These are phyloP conservation scores for Limonium bicolor DNA, from an alignment of 148 eudicot genomes.

Conservation along the genomic window DNA sequence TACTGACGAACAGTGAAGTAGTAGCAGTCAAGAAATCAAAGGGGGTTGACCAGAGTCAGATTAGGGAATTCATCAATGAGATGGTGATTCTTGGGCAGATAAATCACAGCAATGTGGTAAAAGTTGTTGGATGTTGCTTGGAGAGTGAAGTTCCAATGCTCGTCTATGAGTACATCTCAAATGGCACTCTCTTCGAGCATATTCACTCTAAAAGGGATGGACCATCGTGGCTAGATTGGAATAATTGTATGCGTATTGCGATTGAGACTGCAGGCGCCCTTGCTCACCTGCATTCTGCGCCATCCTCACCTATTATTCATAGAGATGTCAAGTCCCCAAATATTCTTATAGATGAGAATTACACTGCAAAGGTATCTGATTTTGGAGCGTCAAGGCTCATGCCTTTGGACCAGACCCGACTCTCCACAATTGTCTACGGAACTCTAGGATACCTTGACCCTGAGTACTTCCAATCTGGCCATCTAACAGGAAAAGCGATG, in stretches of 20 bases:
- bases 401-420: background rate
- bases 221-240: background rate
- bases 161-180: background rate
- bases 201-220: background rate
- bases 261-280: background rate
- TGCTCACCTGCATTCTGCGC: conserved; percentile 4
- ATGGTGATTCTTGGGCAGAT: background rate
- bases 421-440: background rate
- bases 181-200: background rate
- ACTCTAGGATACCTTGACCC: conserved; percentile 6
- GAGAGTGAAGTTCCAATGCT: background rate
- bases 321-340: conserved; percentile 2
- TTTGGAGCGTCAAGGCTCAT: conserved; percentile 4
- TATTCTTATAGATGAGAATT: background rate
- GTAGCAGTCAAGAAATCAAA: conserved; percentile 3
- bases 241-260: background rate
- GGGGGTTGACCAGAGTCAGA: background rate
- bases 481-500: conserved; percentile 1
- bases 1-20: background rate
- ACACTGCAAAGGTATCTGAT: conserved; percentile 2
- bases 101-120: conserved; percentile 5
- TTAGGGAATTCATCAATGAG: conserved; percentile 4
- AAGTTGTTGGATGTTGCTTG: conserved; percentile 1
- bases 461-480: background rate
- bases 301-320: conserved; percentile 1